Evolutionary conservation across 805 yeast species (phyloP), one percentile per base, ranked within the genome.

Genomic region (Cyberlindnera mississippiensis): DNA sequence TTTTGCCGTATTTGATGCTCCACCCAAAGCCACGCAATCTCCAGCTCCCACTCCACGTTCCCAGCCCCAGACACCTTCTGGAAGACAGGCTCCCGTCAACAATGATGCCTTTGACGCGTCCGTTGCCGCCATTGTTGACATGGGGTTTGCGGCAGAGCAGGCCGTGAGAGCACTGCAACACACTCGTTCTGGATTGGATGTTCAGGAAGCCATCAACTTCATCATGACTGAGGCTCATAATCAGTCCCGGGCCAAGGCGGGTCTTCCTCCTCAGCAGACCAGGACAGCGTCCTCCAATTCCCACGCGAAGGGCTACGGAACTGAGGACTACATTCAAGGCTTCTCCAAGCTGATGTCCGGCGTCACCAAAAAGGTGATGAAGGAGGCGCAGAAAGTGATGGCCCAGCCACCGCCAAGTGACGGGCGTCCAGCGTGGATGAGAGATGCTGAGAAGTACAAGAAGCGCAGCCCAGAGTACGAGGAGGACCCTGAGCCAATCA

Each of bases 341-440:
- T 50, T 56, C 28, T 44, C 58, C 4, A 50, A 42, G 26, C 17
- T 52, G 9, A 38, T 57, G n/a, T 44, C 50, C 6, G 47, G 49
- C 16, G 55, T 50, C 11, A 48, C 56, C 12, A 54, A 49, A 40
- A 56, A 55, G 20, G 44, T 55, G 2, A 40, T 47, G 22, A 55
- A 56, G 18, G 48, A 44, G 6, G 69, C 66, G 11, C 74, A 68
- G 41, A 52, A 55, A 19, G 45, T 58, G 11, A 46, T 56, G 34
- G 33, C 55, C 0, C 50, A 56, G 8, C 45, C 50, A 15, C 36
- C 41, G 3, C 38, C 53, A 14, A 50, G 45, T 34, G 68, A 67
- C 38, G 70, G 67, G 6, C 59, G 56, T 49, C 95, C 95, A 0
- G 77, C 81, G 2, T 86, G 95, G 95, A 81, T 86, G 89, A 71